Conservation (phyloP, 768 basidiomycete species). For the Mrakia gelida region DNA sequence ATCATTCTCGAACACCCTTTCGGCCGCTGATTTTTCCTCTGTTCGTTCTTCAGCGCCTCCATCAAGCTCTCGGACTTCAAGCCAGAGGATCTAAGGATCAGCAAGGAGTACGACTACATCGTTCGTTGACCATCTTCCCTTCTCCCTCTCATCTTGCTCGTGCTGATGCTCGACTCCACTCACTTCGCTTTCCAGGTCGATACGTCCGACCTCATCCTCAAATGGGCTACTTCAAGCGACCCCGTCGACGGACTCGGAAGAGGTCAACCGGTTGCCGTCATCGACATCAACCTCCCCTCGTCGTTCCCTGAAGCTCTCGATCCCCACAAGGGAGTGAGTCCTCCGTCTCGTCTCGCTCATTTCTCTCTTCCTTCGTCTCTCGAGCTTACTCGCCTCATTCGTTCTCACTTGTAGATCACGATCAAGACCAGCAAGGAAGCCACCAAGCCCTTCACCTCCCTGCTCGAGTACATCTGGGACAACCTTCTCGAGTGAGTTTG, state of each 20-base stretch:
- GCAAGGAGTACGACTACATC: background rate
- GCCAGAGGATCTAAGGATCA: background rate
- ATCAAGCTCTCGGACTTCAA: background rate
- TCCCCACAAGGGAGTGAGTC: slow-evolving; percentile 23
- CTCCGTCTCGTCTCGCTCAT: background rate
- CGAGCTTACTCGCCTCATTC: background rate
- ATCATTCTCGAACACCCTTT: too few species aligned
- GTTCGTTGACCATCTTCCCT: background rate
- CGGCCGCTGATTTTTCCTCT: background rate
- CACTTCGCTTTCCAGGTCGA: background rate
- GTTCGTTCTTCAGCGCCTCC: background rate
- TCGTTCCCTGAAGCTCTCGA: slow-evolving; percentile 9
- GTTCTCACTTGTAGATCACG: slow-evolving; percentile 36
- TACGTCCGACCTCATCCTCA: slow-evolving; percentile 1
- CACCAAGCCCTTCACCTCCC: slow-evolving; percentile 46
- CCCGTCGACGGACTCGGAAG: slow-evolving; percentile 53
- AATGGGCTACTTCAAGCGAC: slow-evolving; percentile 17
- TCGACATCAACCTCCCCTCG: slow-evolving; percentile 47
- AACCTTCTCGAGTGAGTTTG: slow-evolving; percentile 78
- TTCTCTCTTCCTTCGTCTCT: background rate
- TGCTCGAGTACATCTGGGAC: slow-evolving; percentile 88
- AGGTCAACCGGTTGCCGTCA: slow-evolving; percentile 69
- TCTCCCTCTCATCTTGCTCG: background rate
- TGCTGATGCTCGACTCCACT: slow-evolving; percentile 40
- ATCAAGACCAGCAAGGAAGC: slow-evolving; percentile 23